Percentiles rank a stretch among this genome's conserved stretches.
These are phyloP conservation scores for Agaricus subrufescens DNA, from an alignment of 768 basidiomycete species.

Conservation along the genomic window DNA sequence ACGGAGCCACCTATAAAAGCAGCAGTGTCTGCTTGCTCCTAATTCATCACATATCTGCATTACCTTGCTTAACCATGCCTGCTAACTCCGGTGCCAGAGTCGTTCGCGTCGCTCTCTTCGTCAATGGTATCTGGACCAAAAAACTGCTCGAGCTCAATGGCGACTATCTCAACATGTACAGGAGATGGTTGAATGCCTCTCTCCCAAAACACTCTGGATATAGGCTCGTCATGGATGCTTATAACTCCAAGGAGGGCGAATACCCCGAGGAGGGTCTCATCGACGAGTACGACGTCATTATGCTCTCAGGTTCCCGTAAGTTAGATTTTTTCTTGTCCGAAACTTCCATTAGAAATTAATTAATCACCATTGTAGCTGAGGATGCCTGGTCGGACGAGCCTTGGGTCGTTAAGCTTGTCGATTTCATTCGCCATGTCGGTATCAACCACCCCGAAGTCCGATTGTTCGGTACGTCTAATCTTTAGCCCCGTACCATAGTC, in stretches of 20 bases:
- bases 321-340: not conserved
- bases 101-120: conserved; percentile 40
- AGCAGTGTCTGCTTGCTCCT: too few relatives aligned
- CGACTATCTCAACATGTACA: conserved; percentile 54
- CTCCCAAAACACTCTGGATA: conserved; percentile 16
- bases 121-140: conserved; percentile 57
- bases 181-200: conserved; percentile 31
- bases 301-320: conserved; percentile 81
- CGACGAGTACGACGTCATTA: conserved; percentile 59
- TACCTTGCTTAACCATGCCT: not conserved
- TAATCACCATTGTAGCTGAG: conserved; percentile 38
- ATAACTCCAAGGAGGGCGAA: conserved; percentile 53
- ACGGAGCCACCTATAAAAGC: too few relatives aligned
- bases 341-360: too few relatives aligned
- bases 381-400: conserved; percentile 69
- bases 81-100: not conserved
- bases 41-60: too few relatives aligned
- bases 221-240: conserved; percentile 51
- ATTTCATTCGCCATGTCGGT: conserved; percentile 34
- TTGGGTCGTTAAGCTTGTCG: conserved; percentile 72
- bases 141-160: conserved; percentile 25
- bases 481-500: too few relatives aligned
- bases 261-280: conserved; percentile 57
- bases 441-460: not conserved
- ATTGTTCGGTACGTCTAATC: conserved; percentile 44